A percentile compares a stretch with the other conserved stretches of the same genome.
phyloP scores from a whole-genome alignment of 768 basidiomycete species.

The Collybia sordida region DNA sequence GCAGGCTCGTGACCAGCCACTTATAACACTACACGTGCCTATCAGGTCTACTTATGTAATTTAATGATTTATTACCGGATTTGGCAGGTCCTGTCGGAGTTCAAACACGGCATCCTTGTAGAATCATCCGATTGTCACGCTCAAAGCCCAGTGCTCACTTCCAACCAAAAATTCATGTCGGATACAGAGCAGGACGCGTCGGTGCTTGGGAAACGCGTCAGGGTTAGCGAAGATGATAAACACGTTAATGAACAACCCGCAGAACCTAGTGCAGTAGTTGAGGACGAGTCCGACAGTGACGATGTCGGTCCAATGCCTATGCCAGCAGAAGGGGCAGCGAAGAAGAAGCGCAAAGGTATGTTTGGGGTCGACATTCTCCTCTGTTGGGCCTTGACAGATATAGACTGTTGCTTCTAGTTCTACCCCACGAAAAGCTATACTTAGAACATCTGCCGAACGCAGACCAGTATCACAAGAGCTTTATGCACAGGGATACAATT shows the following conservation, averaged over 20 bases:
- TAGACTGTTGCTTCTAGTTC: conserved; percentile 52
- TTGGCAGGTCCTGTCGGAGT: too few relatives aligned
- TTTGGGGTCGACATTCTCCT: conserved; percentile 13
- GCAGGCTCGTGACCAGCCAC: too few relatives aligned
- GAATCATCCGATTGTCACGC: too few relatives aligned
- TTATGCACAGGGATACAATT: conserved; percentile 95
- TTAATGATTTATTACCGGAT: too few relatives aligned
- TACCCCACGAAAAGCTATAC: conserved; percentile 91
- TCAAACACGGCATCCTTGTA: too few relatives aligned
- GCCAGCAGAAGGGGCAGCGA: conserved; percentile 48
- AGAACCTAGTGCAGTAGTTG: conserved; percentile 24
- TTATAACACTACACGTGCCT: too few relatives aligned
- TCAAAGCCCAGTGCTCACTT: too few relatives aligned
- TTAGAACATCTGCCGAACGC: conserved; percentile 89
- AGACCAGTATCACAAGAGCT: conserved; percentile 95
- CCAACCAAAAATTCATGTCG: conserved; percentile 43
- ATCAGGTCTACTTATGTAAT: too few relatives aligned
- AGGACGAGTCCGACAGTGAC: conserved; percentile 63
- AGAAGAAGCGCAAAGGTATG: conserved; percentile 86
- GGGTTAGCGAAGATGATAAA: conserved; percentile 33
- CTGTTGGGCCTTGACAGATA: conserved; percentile 31
- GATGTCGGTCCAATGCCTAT: conserved; percentile 91
- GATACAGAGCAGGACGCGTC: conserved; percentile 48
- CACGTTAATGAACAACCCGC: conserved; percentile 13
- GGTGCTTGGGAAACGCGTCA: conserved; percentile 64